A percentile compares a stretch with the other conserved stretches of the same genome.
phyloP scores from a whole-genome alignment of 2,329 filamentous ascomycete genomes.

The Epichloe uncinata region DNA sequence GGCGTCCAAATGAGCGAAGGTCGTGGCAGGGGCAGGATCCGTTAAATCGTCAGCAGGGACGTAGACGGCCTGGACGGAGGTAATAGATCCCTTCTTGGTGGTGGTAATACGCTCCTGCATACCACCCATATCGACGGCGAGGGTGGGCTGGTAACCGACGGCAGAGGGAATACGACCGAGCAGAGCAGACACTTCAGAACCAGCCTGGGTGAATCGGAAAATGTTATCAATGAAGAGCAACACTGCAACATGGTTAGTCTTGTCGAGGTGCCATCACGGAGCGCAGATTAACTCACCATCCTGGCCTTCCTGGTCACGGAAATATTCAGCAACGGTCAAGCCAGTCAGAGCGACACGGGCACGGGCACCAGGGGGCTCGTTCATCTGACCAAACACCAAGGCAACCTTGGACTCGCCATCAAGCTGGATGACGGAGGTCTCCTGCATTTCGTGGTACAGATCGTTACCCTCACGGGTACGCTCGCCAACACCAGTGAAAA shows the following conservation, averaged over 20 bases:
- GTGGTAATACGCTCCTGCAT: slow-evolving; percentile 99
- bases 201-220: slow-evolving; percentile 99
- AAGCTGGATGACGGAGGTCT: slow-evolving; percentile 98
- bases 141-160: slow-evolving; percentile 99
- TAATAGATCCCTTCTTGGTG: slow-evolving; percentile 98
- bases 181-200: slow-evolving; percentile 99
- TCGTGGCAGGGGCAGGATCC: slow-evolving; percentile 97
- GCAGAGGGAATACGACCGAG: slow-evolving; percentile 99
- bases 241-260: slow-evolving; percentile 36
- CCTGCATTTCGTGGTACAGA: slow-evolving; percentile 99
- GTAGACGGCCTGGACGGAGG: slow-evolving; percentile 99
- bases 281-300: slow-evolving; percentile 47
- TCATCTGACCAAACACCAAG: slow-evolving; percentile 99
- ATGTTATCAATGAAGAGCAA: slow-evolving; percentile 99
- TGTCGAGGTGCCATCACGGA: neutral
- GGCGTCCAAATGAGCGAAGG: slow-evolving; percentile 99
- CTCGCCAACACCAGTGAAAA: slow-evolving; percentile 99
- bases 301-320: slow-evolving; percentile 65
- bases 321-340: slow-evolving; percentile 68
- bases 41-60: slow-evolving; percentile 99
- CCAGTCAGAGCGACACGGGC: slow-evolving; percentile 98
- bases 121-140: slow-evolving; percentile 95
- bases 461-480: slow-evolving; percentile 99
- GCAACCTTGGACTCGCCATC: slow-evolving; percentile 99
- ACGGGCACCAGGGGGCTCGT: slow-evolving; percentile 98